phyloP scores from a whole-genome alignment of 2,329 filamentous ascomycete genomes.

The Paramyrothecium sp. region DNA sequence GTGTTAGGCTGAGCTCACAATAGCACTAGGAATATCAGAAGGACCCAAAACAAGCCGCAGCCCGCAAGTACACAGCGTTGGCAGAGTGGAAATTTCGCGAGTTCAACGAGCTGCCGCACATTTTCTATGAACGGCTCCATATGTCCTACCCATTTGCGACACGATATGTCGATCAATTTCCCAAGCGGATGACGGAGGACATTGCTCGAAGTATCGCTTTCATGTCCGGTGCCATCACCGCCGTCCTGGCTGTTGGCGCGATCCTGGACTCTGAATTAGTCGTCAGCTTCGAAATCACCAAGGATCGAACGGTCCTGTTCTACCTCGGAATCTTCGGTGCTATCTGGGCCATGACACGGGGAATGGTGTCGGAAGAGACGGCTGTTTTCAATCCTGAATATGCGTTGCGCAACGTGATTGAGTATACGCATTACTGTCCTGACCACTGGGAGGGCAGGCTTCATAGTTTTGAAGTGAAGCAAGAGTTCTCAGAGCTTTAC shows the following conservation, averaged over 20 bases:
- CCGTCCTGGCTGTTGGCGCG: conserved; percentile 79
- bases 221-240: conserved; percentile 80
- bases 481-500: conserved; percentile 87
- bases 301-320: conserved; percentile 84
- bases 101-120: conserved; percentile 93
- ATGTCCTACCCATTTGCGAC: conserved; percentile 95
- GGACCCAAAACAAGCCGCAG: conserved; percentile 81
- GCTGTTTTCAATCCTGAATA: conserved; percentile 90
- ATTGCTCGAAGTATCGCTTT: conserved; percentile 83
- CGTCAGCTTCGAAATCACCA: conserved; percentile 86
- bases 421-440: conserved; percentile 90
- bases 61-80: conserved; percentile 83
- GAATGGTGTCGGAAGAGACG: conserved; percentile 83
- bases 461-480: conserved; percentile 91
- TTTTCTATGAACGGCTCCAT: conserved; percentile 85
- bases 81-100: conserved; percentile 98
- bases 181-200: conserved; percentile 90
- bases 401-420: conserved; percentile 82
- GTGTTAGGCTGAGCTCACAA: background rate
- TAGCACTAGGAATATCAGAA: conserved; percentile 80
- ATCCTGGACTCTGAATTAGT: conserved; percentile 90
- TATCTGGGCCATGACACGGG: conserved; percentile 80
- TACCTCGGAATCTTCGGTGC: conserved; percentile 82
- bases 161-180: conserved; percentile 92
- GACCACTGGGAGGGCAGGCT: conserved; percentile 84